Percentiles rank a stretch among this genome's conserved stretches.
phyloP scores from a whole-genome alignment of 176 grass and related monocot species.

The Secale cereale region DNA sequence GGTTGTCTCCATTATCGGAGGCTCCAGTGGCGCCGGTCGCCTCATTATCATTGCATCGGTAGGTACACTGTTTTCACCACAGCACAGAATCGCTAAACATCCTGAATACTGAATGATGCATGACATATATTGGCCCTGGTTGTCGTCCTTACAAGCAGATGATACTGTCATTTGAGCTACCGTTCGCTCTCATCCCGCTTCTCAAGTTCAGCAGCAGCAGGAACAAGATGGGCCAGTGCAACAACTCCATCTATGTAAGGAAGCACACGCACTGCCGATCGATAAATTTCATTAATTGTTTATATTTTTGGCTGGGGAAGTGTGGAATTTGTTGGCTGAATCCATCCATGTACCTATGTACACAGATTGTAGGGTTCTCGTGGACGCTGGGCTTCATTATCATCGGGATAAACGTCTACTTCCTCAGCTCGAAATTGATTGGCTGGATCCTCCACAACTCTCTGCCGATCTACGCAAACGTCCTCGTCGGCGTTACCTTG shows the following conservation, averaged over 20 bases:
- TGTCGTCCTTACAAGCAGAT: slow-evolving; percentile 42
- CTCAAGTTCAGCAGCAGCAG: slow-evolving; percentile 86
- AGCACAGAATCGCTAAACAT: background rate
- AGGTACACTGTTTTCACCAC: background rate
- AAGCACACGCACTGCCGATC: background rate
- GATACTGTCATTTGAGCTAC: slow-evolving; percentile 87
- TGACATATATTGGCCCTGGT: background rate
- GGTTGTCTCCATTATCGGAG: slow-evolving; percentile 61
- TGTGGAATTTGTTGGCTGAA: background rate
- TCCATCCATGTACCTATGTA: background rate
- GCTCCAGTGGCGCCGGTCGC: slow-evolving; percentile 61
- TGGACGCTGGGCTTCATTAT: slow-evolving; percentile 57
- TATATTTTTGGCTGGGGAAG: background rate
- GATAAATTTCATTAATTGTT: background rate
- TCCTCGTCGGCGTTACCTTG: slow-evolving; percentile 47
- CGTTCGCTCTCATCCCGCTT: slow-evolving; percentile 89
- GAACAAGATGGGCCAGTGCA: slow-evolving; percentile 76
- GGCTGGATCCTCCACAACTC: slow-evolving; percentile 57
- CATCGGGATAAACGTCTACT: slow-evolving; percentile 80
- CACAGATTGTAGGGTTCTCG: slow-evolving; percentile 54
- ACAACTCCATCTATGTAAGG: slow-evolving; percentile 74
- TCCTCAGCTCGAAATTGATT: slow-evolving; percentile 54
- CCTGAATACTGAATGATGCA: background rate
- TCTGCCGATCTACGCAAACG: slow-evolving; percentile 29
- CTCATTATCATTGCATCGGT: slow-evolving; percentile 93